Evolutionary conservation across 495 filamentous ascomycete species (phyloP).

Genomic region (Pyrenula aspistea): DNA sequence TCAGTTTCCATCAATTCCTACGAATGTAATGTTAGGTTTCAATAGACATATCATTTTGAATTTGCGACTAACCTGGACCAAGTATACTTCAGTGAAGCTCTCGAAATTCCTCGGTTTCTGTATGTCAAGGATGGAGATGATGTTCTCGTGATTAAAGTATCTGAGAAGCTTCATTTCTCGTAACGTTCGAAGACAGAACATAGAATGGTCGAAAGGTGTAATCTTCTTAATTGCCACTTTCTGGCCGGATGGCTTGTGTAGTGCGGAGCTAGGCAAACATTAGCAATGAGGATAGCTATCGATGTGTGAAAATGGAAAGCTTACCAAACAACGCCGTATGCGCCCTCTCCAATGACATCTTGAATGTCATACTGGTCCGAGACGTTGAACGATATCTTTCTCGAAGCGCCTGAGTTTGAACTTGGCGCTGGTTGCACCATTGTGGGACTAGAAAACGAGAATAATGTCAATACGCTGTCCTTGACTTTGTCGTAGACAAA

Average conservation of each 20-base stretch:
- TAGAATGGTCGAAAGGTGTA: constrained; percentile 96
- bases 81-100: constrained; percentile 93
- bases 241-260: constrained; percentile 96
- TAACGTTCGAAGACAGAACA: constrained; percentile 95
- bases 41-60: not conserved
- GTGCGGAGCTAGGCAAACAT: constrained; percentile 65
- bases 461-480: not conserved
- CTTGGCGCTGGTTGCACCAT: constrained; percentile 36
- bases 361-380: constrained; percentile 99
- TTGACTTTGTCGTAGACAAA: not conserved
- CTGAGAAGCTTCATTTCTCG: constrained; percentile 98
- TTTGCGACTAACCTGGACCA: constrained; percentile 68
- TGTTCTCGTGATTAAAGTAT: constrained; percentile 99
- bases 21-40: constrained; percentile 3
- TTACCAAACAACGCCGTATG: constrained; percentile 98
- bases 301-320: no score
- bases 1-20: constrained; percentile 99
- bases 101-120: constrained; percentile 96
- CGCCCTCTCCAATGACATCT: constrained; percentile 97
- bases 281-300: no score
- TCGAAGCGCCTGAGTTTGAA: constrained; percentile 42
- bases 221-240: constrained; percentile 99
- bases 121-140: constrained; percentile 98
- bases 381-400: constrained; percentile 99
- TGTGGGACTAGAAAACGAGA: constrained; percentile 2